phyloP scores from a whole-genome alignment of 495 filamentous ascomycete genomes.

The Geoglossum glabrum region DNA sequence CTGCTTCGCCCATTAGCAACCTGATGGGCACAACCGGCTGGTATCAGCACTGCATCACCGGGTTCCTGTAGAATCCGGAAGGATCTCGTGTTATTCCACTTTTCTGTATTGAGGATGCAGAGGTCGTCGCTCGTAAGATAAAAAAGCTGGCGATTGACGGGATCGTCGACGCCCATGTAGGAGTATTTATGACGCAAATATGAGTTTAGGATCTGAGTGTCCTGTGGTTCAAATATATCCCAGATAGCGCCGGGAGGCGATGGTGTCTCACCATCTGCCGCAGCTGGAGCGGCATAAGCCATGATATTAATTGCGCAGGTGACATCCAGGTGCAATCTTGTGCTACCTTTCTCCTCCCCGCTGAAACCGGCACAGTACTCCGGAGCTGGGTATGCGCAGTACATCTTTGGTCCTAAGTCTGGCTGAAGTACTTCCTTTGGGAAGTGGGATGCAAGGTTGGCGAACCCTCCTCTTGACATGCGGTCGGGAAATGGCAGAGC shows the following conservation, averaged over 20 bases:
- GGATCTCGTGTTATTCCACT: constrained; percentile 6
- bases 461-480: constrained; percentile 10
- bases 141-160: constrained; percentile 16
- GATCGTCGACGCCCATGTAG: constrained; percentile 9
- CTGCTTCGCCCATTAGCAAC: constrained; percentile 15
- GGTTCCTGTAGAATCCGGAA: constrained; percentile 16
- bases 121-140: constrained; percentile 16
- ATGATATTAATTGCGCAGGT: constrained; percentile 19
- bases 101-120: constrained; percentile 1
- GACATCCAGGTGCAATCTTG: constrained; percentile 18
- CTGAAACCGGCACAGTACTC: not conserved
- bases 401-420: constrained; percentile 16
- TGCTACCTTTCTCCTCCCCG: constrained; percentile 11
- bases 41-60: constrained; percentile 17
- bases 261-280: not conserved
- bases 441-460: constrained; percentile 15
- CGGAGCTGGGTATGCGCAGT: constrained; percentile 1
- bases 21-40: constrained; percentile 17
- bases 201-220: constrained; percentile 7
- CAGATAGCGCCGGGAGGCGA: constrained; percentile 17
- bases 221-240: constrained; percentile 17
- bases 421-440: constrained; percentile 10
- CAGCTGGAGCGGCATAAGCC: constrained; percentile 11
- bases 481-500: constrained; percentile 15
- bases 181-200: constrained; percentile 8